phyloP scores from a whole-genome alignment of 768 basidiomycete species.

The Pleurotus citrinopileatus region DNA sequence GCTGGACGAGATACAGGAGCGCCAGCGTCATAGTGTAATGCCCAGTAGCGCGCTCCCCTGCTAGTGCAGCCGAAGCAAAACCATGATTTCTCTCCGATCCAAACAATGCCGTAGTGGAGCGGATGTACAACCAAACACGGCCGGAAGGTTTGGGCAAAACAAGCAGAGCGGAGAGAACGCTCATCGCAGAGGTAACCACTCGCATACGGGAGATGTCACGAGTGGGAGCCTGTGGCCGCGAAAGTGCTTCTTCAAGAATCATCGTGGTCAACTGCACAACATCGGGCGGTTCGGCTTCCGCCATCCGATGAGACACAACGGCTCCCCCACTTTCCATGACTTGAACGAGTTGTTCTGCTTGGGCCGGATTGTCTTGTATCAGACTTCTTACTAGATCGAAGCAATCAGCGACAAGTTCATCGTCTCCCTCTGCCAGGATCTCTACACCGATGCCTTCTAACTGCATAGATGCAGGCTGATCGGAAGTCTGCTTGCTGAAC shows the following conservation, averaged over 20 bases:
- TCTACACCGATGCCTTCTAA: slow-evolving; percentile 77
- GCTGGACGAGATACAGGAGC: slow-evolving; percentile 71
- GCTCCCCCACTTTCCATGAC: slow-evolving; percentile 58
- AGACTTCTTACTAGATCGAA: slow-evolving; percentile 79
- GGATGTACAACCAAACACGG: slow-evolving; percentile 85
- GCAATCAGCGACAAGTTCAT: slow-evolving; percentile 64
- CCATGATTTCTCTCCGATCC: slow-evolving; percentile 55
- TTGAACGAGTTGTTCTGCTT: slow-evolving; percentile 65
- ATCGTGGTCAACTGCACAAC: slow-evolving; percentile 78
- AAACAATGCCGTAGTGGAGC: slow-evolving; percentile 76
- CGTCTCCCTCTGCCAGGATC: slow-evolving; percentile 56
- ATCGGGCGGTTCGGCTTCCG: slow-evolving; percentile 58
- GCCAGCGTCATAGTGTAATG: slow-evolving; percentile 82
- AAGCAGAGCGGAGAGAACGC: slow-evolving; percentile 75
- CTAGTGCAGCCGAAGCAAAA: slow-evolving; percentile 63
- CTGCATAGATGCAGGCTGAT: slow-evolving; percentile 40
- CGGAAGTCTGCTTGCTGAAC: slow-evolving; percentile 42
- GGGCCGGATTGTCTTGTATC: slow-evolving; percentile 64
- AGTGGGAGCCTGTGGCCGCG: slow-evolving; percentile 41
- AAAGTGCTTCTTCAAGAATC: slow-evolving; percentile 78
- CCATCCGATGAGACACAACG: slow-evolving; percentile 50
- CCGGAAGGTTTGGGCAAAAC: slow-evolving; percentile 73
- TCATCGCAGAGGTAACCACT: slow-evolving; percentile 78
- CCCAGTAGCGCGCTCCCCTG: slow-evolving; percentile 67
- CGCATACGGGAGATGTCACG: slow-evolving; percentile 47